A percentile compares a stretch with the other conserved stretches of the same genome.
Evolutionary conservation across 1,139 yeast genomes (phyloP).

Genomic region (Lodderomyces metapsilosis): DNA sequence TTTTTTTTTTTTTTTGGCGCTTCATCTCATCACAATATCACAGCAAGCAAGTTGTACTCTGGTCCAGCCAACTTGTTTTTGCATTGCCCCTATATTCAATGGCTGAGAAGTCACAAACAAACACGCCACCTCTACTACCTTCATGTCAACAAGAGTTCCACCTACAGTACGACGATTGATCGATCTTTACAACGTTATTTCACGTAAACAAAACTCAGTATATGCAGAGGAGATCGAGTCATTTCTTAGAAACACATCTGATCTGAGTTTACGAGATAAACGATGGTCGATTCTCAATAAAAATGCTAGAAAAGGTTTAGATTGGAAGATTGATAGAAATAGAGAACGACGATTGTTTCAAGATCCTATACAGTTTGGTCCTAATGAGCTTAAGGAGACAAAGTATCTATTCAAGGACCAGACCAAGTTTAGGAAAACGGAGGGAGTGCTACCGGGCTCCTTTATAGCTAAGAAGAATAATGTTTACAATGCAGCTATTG

Average conservation of each 20-base stretch:
- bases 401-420: constrained; percentile 6
- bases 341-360: constrained; percentile 3
- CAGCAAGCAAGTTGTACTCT: not conserved
- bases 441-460: constrained; percentile 1
- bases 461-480: not conserved
- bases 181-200: constrained; percentile 2
- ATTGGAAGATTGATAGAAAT: not conserved
- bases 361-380: constrained; percentile 10
- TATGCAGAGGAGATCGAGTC: not conserved
- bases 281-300: constrained; percentile 3
- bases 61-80: not conserved
- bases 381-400: constrained; percentile 7
- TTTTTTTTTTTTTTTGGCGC: constrained; percentile 1
- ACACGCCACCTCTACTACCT: not conserved
- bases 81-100: not conserved
- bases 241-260: constrained; percentile 2
- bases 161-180: constrained; percentile 5
- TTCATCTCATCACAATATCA: not conserved
- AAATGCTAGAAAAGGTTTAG: constrained; percentile 3
- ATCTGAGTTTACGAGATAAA: constrained; percentile 1
- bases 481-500: not conserved
- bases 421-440: not conserved
- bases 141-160: constrained; percentile 3
- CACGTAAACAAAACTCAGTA: constrained; percentile 1
- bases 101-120: not conserved